These are phyloP conservation scores for Funneliformis mosseae DNA, from an alignment of 192 early-diverging fungal species.

Conservation along the genomic window DNA sequence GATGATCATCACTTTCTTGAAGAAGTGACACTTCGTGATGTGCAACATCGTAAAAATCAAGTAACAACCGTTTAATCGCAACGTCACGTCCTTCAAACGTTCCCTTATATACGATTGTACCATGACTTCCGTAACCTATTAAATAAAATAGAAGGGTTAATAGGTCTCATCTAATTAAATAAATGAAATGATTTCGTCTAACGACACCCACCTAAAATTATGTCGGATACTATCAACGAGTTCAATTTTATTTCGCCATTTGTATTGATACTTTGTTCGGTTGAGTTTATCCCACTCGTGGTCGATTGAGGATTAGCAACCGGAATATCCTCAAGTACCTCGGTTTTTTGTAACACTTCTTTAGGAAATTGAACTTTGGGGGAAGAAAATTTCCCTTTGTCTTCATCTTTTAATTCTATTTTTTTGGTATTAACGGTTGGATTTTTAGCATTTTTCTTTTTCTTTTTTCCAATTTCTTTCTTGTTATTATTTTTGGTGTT, in stretches of 20 bases:
- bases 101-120: constrained; percentile 96
- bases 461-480: constrained; percentile 11
- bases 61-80: constrained; percentile 89
- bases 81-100: constrained; percentile 88
- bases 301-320: background rate
- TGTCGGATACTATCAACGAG: constrained; percentile 62
- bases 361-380: background rate
- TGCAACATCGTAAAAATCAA: constrained; percentile 97
- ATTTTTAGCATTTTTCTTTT: constrained; percentile 7
- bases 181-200: background rate
- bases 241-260: constrained; percentile 46
- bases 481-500: background rate
- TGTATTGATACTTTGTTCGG: background rate
- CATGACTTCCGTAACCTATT: constrained; percentile 92
- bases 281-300: background rate
- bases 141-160: background rate
- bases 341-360: background rate
- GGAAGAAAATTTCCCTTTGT: background rate
- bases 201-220: constrained; percentile 38
- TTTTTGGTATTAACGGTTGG: constrained; percentile 12
- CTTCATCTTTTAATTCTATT: constrained; percentile 1
- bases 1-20: constrained; percentile 92
- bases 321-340: background rate
- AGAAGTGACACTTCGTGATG: constrained; percentile 91
- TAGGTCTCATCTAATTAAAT: background rate